Evolutionary conservation across 345 rosid species (phyloP), one percentile per base, ranked within the genome.

Genomic region (Lenwebbia sp.): DNA sequence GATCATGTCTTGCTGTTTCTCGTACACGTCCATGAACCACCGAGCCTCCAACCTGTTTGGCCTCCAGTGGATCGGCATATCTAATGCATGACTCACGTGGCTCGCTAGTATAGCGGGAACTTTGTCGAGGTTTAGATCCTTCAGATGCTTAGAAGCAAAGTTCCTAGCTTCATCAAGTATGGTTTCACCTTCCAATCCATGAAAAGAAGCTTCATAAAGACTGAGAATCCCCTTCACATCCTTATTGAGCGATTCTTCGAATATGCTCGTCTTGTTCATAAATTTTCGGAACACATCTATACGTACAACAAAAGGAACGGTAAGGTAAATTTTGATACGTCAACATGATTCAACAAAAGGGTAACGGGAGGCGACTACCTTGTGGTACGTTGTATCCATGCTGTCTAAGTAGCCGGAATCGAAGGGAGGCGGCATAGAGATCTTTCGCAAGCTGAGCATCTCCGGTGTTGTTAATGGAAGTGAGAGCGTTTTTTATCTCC

Each of bases 141-240:
- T 84, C 62, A 86, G 58, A 37, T 49, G 33, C 37, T 26, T 60
- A 17, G 52, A 60, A 13, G 88, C 54, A 52, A 86, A 86, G 22
- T n/a, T 19, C 78, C 30, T 84, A 8, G 88, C 88, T 23, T 85
- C 87, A n/a, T 88, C 88, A 33, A 86, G 65, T 9, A 47, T 54
- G 10, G 25, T 51, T 85, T 88, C 90, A 6, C 87, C 90, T 84
- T 70, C 60, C 33, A 83, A 50, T 13, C 82, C 85, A 55, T 86
- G 75, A 60, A 50, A 85, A 19, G 87, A 88, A 58, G 91, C 91
- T 86, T 89, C 89, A 84, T 88, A 86, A 23, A 89, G 54, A 54
- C 89, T 54, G 13, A 89, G 25, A 30, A 89, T 54, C 13, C 86
- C 91, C 53, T 85, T 58, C 13, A 75, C 62, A 70, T 86, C 89